Conservation (phyloP, 805 yeast genomes). For the Debaryomyces prosopidis region DNA sequence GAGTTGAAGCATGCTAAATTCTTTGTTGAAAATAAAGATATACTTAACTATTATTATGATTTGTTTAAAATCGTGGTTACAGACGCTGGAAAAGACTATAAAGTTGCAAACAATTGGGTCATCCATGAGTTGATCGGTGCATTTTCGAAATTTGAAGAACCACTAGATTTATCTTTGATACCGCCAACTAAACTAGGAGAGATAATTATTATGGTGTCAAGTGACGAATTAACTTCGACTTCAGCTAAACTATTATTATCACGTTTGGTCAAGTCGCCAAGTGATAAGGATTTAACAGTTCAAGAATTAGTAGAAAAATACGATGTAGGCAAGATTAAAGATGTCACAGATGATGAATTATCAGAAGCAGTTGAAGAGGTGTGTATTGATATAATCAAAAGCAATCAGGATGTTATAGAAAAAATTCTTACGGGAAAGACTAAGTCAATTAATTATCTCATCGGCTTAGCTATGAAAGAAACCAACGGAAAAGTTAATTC, state of each 20-base stretch:
- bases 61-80: slow-evolving; percentile 31
- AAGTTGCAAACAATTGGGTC: slow-evolving; percentile 70
- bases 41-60: slow-evolving; percentile 54
- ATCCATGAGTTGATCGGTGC: slow-evolving; percentile 79
- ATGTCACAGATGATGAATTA: slow-evolving; percentile 30
- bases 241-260: slow-evolving; percentile 67
- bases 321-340: slow-evolving; percentile 41
- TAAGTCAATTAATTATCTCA: slow-evolving; percentile 69
- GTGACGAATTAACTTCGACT: slow-evolving; percentile 54
- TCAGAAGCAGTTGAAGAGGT: slow-evolving; percentile 34
- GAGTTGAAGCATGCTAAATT: slow-evolving; percentile 76
- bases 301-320: slow-evolving; percentile 52
- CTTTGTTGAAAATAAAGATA: slow-evolving; percentile 48
- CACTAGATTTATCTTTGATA: slow-evolving; percentile 26
- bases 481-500: slow-evolving; percentile 64
- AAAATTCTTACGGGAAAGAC: slow-evolving; percentile 60
- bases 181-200: slow-evolving; percentile 51
- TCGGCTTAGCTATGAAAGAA: slow-evolving; percentile 83
- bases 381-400: slow-evolving; percentile 46
- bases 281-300: slow-evolving; percentile 34
- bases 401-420: slow-evolving; percentile 54
- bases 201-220: slow-evolving; percentile 51
- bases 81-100: slow-evolving; percentile 24
- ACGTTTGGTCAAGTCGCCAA: slow-evolving; percentile 56
- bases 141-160: slow-evolving; percentile 49